Conservation (phyloP, 2,329 filamentous ascomycete genomes). For the Pseudogymnoascus sp. region DNA sequence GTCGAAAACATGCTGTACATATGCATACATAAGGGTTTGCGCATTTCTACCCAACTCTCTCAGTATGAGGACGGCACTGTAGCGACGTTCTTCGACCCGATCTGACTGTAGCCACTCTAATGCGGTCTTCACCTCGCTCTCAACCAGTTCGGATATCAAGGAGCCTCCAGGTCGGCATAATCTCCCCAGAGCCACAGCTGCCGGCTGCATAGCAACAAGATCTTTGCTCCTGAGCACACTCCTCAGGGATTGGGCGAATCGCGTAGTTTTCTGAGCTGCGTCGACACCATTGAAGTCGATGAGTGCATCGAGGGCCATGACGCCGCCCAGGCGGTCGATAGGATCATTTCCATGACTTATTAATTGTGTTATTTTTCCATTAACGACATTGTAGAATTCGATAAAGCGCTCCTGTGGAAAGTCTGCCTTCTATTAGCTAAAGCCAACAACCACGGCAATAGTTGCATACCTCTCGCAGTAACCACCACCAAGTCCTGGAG, state of each 20-base stretch:
- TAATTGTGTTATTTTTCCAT: constrained; percentile 58
- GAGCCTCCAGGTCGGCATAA: constrained; percentile 89
- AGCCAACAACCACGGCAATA: not conserved
- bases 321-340: constrained; percentile 80
- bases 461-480: constrained; percentile 26
- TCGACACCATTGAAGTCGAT: constrained; percentile 97
- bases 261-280: constrained; percentile 83
- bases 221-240: constrained; percentile 86
- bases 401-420: constrained; percentile 72
- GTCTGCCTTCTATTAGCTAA: constrained; percentile 42
- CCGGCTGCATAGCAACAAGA: constrained; percentile 80
- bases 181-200: constrained; percentile 80
- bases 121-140: constrained; percentile 92
- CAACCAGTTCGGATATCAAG: constrained; percentile 88
- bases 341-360: constrained; percentile 82
- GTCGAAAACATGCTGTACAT: constrained; percentile 90
- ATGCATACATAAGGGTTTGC: constrained; percentile 90
- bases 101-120: constrained; percentile 96
- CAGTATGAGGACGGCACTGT: constrained; percentile 85
- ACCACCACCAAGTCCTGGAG: constrained; percentile 28
- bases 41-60: constrained; percentile 87
- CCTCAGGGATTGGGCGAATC: constrained; percentile 86
- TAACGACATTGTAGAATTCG: constrained; percentile 60
- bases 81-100: constrained; percentile 83
- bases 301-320: constrained; percentile 83